Evolutionary conservation across 2,329 filamentous ascomycete genomes (phyloP).

Genomic region (Endocalyx cinctus): DNA sequence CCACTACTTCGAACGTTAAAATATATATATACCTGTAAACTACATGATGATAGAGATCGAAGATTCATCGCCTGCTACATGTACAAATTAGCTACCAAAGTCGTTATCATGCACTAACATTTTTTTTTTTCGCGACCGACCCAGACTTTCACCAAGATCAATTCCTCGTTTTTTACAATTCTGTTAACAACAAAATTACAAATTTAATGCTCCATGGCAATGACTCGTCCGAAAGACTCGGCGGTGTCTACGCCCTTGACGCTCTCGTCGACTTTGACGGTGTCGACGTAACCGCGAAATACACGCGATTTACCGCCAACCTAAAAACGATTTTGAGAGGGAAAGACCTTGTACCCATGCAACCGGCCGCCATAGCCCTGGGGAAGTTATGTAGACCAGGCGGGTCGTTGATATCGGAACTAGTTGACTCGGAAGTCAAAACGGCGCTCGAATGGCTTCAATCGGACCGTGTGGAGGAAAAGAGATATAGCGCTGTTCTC

Average conservation of each 20-base stretch:
- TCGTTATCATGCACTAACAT: no score
- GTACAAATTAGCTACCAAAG: no score
- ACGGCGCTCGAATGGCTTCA: constrained; percentile 96
- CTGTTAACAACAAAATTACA: constrained; percentile 54
- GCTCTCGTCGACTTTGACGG: constrained; percentile 94
- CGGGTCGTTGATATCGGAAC: constrained; percentile 86
- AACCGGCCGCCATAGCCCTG: constrained; percentile 81
- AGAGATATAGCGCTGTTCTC: constrained; percentile 88
- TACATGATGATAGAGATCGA: no score
- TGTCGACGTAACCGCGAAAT: constrained; percentile 88
- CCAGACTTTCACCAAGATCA: constrained; percentile 76
- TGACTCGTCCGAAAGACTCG: constrained; percentile 83
- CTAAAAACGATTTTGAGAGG: constrained; percentile 83
- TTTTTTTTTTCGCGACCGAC: no score
- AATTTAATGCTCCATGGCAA: constrained; percentile 75
- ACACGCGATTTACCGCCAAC: constrained; percentile 88
- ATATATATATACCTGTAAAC: no score
- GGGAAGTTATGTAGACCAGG: constrained; percentile 89
- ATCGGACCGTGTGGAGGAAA: constrained; percentile 87
- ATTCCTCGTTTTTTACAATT: constrained; percentile 59
- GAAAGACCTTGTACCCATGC: constrained; percentile 87
- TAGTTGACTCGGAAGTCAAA: constrained; percentile 96
- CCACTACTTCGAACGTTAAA: no score
- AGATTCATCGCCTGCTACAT: no score
- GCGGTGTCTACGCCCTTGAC: constrained; percentile 87